Evolutionary conservation across 768 basidiomycete genomes (phyloP).

Genomic region (Phanerochaete sordida): DNA sequence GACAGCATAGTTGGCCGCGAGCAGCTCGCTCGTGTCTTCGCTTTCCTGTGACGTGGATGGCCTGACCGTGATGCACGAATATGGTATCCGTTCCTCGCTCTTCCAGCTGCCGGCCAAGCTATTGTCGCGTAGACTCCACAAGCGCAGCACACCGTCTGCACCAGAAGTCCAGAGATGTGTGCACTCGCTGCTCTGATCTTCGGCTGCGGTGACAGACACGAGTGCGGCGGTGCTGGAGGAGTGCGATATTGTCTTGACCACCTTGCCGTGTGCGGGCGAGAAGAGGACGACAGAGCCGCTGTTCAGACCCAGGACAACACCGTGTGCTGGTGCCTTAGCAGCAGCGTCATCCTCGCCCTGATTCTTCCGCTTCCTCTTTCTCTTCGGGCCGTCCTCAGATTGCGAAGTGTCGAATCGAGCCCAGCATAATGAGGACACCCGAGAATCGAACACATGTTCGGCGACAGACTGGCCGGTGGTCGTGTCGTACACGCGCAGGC

Average conservation of each 20-base stretch:
- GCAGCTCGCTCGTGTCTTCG: constrained; percentile 35
- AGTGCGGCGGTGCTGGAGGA: constrained; percentile 52
- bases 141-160: constrained; percentile 51
- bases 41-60: constrained; percentile 33
- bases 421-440: constrained; percentile 57
- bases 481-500: constrained; percentile 62
- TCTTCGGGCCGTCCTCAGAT: constrained; percentile 34
- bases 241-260: constrained; percentile 53
- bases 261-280: constrained; percentile 56
- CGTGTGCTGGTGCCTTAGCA: constrained; percentile 31
- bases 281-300: constrained; percentile 58
- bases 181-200: constrained; percentile 24
- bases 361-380: constrained; percentile 46
- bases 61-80: constrained; percentile 46
- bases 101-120: constrained; percentile 49
- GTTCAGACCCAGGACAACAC: constrained; percentile 57
- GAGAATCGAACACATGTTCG: constrained; percentile 55
- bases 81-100: constrained; percentile 55
- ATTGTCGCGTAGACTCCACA: constrained; percentile 55
- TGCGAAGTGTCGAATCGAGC: constrained; percentile 31
- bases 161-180: constrained; percentile 53
- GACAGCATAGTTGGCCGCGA: constrained; percentile 61
- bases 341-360: constrained; percentile 25
- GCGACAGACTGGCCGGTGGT: constrained; percentile 50
- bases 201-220: constrained; percentile 40